These are phyloP conservation scores for Botrytis elliptica DNA, from an alignment of 2,329 filamentous ascomycete species.

Conservation along the genomic window DNA sequence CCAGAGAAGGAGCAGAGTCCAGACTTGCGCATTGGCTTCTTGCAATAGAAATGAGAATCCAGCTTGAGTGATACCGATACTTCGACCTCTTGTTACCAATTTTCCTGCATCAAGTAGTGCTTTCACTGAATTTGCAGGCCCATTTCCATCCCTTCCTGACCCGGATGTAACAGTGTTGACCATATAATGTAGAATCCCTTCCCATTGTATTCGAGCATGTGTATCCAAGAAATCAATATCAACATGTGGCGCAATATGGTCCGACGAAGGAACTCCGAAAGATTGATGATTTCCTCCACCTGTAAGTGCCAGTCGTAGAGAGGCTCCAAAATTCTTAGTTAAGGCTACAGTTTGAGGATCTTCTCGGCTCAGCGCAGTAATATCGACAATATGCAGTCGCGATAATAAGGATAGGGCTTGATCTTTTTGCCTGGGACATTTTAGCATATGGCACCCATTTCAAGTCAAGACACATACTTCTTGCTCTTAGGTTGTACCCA, in stretches of 20 bases:
- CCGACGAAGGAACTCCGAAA: slow-evolving; percentile 80
- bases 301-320: slow-evolving; percentile 81
- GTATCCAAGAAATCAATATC: slow-evolving; percentile 74
- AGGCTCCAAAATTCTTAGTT: slow-evolving; percentile 77
- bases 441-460: slow-evolving; percentile 22
- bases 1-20: slow-evolving; percentile 92
- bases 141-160: slow-evolving; percentile 47
- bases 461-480: slow-evolving; percentile 43
- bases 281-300: slow-evolving; percentile 82
- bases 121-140: slow-evolving; percentile 76
- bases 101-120: slow-evolving; percentile 76
- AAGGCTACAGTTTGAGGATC: slow-evolving; percentile 71
- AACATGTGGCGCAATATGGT: slow-evolving; percentile 61
- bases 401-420: slow-evolving; percentile 78
- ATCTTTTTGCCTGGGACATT: slow-evolving; percentile 66
- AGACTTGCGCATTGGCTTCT: slow-evolving; percentile 94
- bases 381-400: slow-evolving; percentile 80
- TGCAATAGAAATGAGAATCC: slow-evolving; percentile 95
- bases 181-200: slow-evolving; percentile 93
- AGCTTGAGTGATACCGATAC: slow-evolving; percentile 79
- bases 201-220: slow-evolving; percentile 88
- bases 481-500: slow-evolving; percentile 75
- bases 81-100: slow-evolving; percentile 64
- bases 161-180: slow-evolving; percentile 70
- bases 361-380: slow-evolving; percentile 59